Evolutionary conservation across 176 grass and related monocot genomes (phyloP), one percentile per base, ranked within the genome.

Genomic region (Zea mays): DNA sequence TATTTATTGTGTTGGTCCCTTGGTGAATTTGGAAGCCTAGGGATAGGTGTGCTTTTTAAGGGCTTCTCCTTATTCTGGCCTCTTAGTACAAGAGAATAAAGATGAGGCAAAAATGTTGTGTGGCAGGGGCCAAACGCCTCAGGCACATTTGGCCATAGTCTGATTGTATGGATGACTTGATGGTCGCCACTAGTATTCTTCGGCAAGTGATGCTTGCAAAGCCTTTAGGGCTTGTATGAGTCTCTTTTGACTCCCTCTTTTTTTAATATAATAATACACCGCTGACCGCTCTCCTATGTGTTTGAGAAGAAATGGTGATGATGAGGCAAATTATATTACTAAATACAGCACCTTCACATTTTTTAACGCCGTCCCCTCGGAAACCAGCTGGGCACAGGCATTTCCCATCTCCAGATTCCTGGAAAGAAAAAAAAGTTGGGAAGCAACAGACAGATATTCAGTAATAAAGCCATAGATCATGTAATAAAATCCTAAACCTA

Each of bases 351-450:
- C 90, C 80, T 60, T 88, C 71, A 81, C 90, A 92, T 43, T 77
- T 86, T 71, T 86, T 88, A 46, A 83, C 57, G 76, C 83, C 90
- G 12, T 92, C 86, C 47, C 86, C 90, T 54, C 42, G 65, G 66
- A 92, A 92, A 59, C 90, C 86, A 67, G 65, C 37, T 49, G 90
- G 90, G 43, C 85, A 92, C 55, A 78, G 67, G 72, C 90, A 92
- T 80, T 87, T 82, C 37, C 69, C 80, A 58, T 92, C 61, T 79
- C 74, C 90, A 73, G 49, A 83, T 73, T 86, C 82, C 85, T 90
- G 49, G 0, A 72, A 83, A 79, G 16, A 17, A 8, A 61, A 40
- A 50, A 20, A 36, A 2, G n/a, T 49, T 41, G 35, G 9, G 17
- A 21, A 62, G 74, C 14, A 64, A 59, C 13, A 38, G 35, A 85